These are phyloP conservation scores for Microdochium trichocladiopsis DNA, from an alignment of 2,329 filamentous ascomycete species.

Conservation along the genomic window DNA sequence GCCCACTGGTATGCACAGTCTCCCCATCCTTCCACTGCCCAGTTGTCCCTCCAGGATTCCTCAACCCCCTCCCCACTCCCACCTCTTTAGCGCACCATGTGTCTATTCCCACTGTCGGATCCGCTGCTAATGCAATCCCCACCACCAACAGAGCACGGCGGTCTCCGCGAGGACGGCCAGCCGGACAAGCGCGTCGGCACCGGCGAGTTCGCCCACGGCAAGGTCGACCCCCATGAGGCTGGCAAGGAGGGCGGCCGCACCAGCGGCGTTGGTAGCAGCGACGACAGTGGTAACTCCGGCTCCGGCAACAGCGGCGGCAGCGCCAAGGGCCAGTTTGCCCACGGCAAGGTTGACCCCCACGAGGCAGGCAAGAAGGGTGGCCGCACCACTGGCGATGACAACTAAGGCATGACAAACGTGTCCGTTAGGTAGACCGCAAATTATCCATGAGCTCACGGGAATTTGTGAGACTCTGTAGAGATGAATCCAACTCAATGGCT, in stretches of 20 bases:
- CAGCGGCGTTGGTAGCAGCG: slow-evolving; percentile 5
- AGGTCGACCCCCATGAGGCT: slow-evolving; percentile 30
- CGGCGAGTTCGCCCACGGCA: slow-evolving; percentile 31
- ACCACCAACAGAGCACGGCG: slow-evolving; percentile 29
- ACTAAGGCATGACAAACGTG: too few species aligned
- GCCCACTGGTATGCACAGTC: slow-evolving; percentile 2
- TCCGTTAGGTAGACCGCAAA: too few species aligned
- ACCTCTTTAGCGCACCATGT: not conserved
- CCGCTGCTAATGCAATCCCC: not conserved
- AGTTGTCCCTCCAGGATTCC: not conserved
- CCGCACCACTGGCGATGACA: slow-evolving; percentile 10
- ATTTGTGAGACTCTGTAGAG: too few species aligned
- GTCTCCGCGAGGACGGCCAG: slow-evolving; percentile 31
- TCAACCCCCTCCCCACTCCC: not conserved
- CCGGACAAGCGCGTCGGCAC: slow-evolving; percentile 31
- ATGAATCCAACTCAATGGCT: too few species aligned
- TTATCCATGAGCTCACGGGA: too few species aligned
- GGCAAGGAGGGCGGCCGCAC: slow-evolving; percentile 27
- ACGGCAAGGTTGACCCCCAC: slow-evolving; percentile 30
- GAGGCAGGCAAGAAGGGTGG: slow-evolving; percentile 31
- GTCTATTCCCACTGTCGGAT: not conserved
- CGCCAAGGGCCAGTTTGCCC: slow-evolving; percentile 25
- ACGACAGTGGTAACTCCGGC: not conserved
- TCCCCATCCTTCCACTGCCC: not conserved
- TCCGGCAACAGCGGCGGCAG: not conserved